These are phyloP conservation scores for Fraxinus platypoda DNA, from an alignment of 305 asterid species.

Conservation along the genomic window DNA sequence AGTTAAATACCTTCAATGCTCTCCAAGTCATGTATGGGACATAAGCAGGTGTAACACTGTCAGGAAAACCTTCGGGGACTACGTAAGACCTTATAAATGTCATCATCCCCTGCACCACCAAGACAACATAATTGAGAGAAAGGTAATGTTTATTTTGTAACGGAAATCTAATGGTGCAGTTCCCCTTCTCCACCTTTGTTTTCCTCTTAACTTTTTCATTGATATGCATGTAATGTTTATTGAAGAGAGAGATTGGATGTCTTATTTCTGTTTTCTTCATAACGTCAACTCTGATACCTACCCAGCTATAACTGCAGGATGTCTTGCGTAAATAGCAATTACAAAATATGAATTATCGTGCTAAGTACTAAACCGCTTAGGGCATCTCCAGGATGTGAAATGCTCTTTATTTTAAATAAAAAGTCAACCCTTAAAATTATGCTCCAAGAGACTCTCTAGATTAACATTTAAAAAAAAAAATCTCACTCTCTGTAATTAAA, in stretches of 20 bases:
- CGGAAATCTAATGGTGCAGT: conserved; percentile 3
- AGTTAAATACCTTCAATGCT: conserved; percentile 69
- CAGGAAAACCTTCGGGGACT: conserved; percentile 97
- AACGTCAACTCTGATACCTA: not conserved
- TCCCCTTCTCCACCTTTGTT: conserved; percentile 1
- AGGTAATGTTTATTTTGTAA: conserved; percentile 8
- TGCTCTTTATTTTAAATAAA: not conserved
- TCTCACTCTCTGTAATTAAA: no score
- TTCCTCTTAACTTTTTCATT: not conserved
- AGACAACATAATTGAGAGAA: conserved; percentile 11
- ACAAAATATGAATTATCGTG: not conserved
- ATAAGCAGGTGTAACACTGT: conserved; percentile 82
- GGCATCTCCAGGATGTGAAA: not conserved
- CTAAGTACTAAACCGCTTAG: not conserved
- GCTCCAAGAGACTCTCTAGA: no score
- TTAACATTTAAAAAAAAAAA: no score
- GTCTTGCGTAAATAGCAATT: not conserved
- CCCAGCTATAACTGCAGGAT: conserved; percentile 10
- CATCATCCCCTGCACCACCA: conserved; percentile 61
- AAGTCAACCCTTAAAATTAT: not conserved
- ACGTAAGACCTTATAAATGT: conserved; percentile 84
- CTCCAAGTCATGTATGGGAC: conserved; percentile 98
- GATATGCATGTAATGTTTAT: not conserved
- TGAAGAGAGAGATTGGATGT: not conserved
- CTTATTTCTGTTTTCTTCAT: conserved; percentile 2